A percentile compares a stretch with the other conserved stretches of the same genome.
Evolutionary conservation across 768 basidiomycete genomes (phyloP).

Genomic region (Daedaleopsis nitida): DNA sequence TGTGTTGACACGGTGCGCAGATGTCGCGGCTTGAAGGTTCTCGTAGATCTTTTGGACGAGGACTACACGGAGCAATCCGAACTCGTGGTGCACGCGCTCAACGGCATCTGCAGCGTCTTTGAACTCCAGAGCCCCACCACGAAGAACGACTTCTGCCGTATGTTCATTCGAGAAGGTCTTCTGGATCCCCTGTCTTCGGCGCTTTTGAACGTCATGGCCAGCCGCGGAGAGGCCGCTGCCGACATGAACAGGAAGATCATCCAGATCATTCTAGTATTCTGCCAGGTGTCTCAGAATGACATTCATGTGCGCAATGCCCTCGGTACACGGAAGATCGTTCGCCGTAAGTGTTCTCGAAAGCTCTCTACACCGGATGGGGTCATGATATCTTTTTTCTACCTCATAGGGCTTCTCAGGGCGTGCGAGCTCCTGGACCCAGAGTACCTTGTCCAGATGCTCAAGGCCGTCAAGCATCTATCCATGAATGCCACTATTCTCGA

Average conservation of each 20-base stretch:
- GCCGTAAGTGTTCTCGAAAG: slow-evolving; percentile 58
- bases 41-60: slow-evolving; percentile 96
- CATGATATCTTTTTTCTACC: not conserved
- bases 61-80: slow-evolving; percentile 91
- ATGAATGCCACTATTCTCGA: slow-evolving; percentile 92
- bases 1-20: slow-evolving; percentile 39
- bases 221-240: slow-evolving; percentile 59
- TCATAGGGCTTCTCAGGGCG: slow-evolving; percentile 80
- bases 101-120: slow-evolving; percentile 94
- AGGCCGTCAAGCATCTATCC: slow-evolving; percentile 94
- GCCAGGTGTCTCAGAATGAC: slow-evolving; percentile 95
- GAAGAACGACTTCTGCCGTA: slow-evolving; percentile 97
- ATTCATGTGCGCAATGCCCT: slow-evolving; percentile 91
- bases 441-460: slow-evolving; percentile 85
- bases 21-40: slow-evolving; percentile 91
- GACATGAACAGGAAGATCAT: slow-evolving; percentile 90
- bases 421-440: slow-evolving; percentile 88
- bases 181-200: slow-evolving; percentile 92
- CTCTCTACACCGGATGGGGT: not conserved
- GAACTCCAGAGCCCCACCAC: slow-evolving; percentile 95
- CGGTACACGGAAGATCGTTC: slow-evolving; percentile 84
- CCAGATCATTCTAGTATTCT: slow-evolving; percentile 86
- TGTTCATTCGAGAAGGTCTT: slow-evolving; percentile 96
- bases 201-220: slow-evolving; percentile 83
- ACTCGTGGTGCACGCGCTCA: slow-evolving; percentile 89